These are phyloP conservation scores for Metroxylon sagu DNA, from an alignment of 176 grass and related monocot genomes.

Conservation along the genomic window DNA sequence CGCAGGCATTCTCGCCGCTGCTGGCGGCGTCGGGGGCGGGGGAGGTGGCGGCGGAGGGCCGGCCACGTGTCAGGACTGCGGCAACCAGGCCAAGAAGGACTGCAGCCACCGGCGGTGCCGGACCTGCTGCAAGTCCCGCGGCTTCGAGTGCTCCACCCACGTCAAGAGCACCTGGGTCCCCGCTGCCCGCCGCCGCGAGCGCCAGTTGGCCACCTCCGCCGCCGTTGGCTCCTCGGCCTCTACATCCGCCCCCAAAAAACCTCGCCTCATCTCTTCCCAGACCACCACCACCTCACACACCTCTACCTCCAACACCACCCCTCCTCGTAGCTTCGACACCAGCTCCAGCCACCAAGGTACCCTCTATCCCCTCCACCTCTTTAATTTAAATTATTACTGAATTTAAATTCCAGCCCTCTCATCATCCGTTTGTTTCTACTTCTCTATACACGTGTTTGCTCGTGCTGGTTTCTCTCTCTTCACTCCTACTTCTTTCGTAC, in stretches of 20 bases:
- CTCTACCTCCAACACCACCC: slow-evolving; percentile 76
- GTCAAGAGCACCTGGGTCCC: slow-evolving; percentile 92
- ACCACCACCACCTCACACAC: slow-evolving; percentile 51
- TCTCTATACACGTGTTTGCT: not conserved
- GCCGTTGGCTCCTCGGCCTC: slow-evolving; percentile 5
- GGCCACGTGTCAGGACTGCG: slow-evolving; percentile 68
- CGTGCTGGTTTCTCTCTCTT: not conserved
- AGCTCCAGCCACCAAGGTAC: slow-evolving; percentile 89
- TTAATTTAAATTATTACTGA: no score
- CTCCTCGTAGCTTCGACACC: slow-evolving; percentile 89
- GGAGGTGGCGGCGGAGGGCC: not conserved
- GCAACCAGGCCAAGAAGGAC: slow-evolving; percentile 91
- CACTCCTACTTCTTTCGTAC: slow-evolving; percentile 2
- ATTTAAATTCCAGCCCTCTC: not conserved
- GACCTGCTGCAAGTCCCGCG: slow-evolving; percentile 85
- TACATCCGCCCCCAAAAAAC: slow-evolving; percentile 43
- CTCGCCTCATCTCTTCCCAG: slow-evolving; percentile 50
- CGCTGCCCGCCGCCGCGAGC: slow-evolving; percentile 54
- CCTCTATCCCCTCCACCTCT: not conserved
- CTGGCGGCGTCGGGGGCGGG: not conserved
- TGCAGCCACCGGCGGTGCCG: slow-evolving; percentile 61
- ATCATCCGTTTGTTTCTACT: not conserved
- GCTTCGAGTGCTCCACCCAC: slow-evolving; percentile 68
- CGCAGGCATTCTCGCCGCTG: slow-evolving; percentile 9
- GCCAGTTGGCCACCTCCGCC: slow-evolving; percentile 13